These are phyloP conservation scores for Bruguiera gymnorhiza DNA, from an alignment of 345 rosid species.

Conservation along the genomic window DNA sequence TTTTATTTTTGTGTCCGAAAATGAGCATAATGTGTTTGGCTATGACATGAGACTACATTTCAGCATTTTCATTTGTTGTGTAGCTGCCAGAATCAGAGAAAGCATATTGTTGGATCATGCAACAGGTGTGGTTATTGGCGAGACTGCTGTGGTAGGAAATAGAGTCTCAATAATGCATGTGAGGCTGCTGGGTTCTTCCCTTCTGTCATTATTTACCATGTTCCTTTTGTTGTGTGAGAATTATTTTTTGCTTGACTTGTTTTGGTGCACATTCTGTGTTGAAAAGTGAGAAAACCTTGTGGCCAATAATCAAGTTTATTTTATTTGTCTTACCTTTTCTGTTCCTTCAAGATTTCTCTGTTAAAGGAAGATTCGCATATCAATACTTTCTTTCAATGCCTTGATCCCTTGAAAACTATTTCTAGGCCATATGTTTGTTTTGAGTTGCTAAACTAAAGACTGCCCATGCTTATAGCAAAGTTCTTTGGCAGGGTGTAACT, in stretches of 20 bases:
- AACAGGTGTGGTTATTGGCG: conserved; percentile 87
- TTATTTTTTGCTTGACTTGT: neutral
- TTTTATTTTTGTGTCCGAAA: neutral
- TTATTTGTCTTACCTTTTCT: neutral
- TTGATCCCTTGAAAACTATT: too few relatives aligned
- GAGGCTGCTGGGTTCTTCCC: conserved; percentile 19
- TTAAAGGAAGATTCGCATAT: neutral
- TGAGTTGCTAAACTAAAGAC: neutral
- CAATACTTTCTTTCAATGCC: neutral
- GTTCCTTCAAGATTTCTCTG: neutral
- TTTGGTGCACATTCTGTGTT: neutral
- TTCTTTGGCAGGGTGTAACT: conserved; percentile 66
- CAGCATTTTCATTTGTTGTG: conserved; percentile 10
- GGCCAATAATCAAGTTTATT: neutral
- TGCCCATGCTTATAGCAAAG: neutral
- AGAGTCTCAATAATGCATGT: conserved; percentile 88
- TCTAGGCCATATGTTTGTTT: too few relatives aligned
- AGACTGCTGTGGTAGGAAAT: conserved; percentile 80
- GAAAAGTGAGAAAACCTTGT: neutral
- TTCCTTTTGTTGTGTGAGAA: neutral
- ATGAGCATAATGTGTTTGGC: conserved; percentile 5
- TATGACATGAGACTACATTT: neutral
- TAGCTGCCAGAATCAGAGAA: conserved; percentile 90
- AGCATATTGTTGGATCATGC: conserved; percentile 86
- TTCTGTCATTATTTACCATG: neutral